Conservation (phyloP, 176 grass and related monocot species). For the Poa annua region DNA sequence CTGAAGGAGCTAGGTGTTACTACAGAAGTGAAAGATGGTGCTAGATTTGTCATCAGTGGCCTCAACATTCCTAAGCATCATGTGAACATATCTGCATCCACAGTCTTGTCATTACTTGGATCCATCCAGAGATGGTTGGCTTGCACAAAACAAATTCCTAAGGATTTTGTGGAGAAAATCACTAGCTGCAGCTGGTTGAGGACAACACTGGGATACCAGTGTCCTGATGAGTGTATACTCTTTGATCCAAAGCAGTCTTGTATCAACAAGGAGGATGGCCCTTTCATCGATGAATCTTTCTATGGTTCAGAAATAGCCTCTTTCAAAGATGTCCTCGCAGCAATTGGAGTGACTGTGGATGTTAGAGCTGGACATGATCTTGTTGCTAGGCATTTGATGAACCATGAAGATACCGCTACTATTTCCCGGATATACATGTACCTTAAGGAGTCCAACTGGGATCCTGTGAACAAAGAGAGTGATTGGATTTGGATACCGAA, state of each 20-base stretch:
- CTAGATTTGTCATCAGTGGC: constrained; percentile 51
- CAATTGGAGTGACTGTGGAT: constrained; percentile 25
- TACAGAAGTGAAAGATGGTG: constrained; percentile 43
- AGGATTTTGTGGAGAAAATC: constrained; percentile 45
- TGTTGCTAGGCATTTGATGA: constrained; percentile 36
- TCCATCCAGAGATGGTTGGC: constrained; percentile 41
- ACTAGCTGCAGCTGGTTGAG: constrained; percentile 54
- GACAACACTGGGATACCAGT: constrained; percentile 57
- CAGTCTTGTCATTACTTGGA: constrained; percentile 44
- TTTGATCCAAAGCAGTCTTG: constrained; percentile 52
- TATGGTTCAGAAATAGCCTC: constrained; percentile 46
- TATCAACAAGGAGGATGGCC: constrained; percentile 48
- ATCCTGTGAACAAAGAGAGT: constrained; percentile 19
- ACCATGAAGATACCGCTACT: constrained; percentile 34
- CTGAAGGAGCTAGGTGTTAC: constrained; percentile 35
- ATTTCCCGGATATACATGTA: constrained; percentile 60
- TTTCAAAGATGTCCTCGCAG: constrained; percentile 44
- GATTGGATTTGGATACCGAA: constrained; percentile 74
- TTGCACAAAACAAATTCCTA: not conserved
- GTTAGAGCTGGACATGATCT: constrained; percentile 3
- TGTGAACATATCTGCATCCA: constrained; percentile 31
- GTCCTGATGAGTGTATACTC: constrained; percentile 59
- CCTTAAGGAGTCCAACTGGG: constrained; percentile 50
- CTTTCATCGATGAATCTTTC: constrained; percentile 76
- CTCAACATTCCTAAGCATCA: constrained; percentile 56